These are phyloP conservation scores for Aspergillus phoenicis DNA, from an alignment of 2,329 filamentous ascomycete genomes.

Conservation along the genomic window DNA sequence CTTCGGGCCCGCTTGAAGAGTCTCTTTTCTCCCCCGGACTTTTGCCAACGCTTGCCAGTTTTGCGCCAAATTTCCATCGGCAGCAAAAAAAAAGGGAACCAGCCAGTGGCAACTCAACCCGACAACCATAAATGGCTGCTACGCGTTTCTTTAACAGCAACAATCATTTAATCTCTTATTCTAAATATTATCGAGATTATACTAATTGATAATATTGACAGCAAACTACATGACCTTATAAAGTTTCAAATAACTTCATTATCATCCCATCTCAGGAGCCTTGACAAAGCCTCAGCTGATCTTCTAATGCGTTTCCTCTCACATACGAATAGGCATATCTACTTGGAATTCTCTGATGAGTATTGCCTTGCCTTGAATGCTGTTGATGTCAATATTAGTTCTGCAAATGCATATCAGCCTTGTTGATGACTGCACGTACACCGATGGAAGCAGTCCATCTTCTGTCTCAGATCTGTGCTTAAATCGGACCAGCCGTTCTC, in stretches of 20 bases:
- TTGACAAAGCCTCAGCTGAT: no score
- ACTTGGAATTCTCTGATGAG: background rate
- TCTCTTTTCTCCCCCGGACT: conserved; percentile 14
- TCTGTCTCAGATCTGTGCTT: background rate
- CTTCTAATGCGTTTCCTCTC: no score
- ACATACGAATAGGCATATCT: no score
- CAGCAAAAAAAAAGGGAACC: conserved; percentile 12
- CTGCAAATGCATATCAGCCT: background rate
- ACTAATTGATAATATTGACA: no score
- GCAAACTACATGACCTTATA: no score
- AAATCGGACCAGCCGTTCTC: background rate
- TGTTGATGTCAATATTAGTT: background rate
- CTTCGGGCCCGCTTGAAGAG: conserved; percentile 23
- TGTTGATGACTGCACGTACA: background rate
- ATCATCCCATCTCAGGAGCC: no score
- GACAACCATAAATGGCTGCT: background rate
- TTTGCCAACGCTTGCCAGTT: conserved; percentile 11
- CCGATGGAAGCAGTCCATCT: background rate
- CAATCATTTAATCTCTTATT: no score
- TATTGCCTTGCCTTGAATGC: background rate
- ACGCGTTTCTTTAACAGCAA: background rate
- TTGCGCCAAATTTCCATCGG: conserved; percentile 5
- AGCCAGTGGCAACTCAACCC: background rate
- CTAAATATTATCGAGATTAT: no score
- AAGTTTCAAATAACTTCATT: no score